These are phyloP conservation scores for Taphrina communis DNA, from an alignment of 1,139 yeast genomes.

Conservation along the genomic window DNA sequence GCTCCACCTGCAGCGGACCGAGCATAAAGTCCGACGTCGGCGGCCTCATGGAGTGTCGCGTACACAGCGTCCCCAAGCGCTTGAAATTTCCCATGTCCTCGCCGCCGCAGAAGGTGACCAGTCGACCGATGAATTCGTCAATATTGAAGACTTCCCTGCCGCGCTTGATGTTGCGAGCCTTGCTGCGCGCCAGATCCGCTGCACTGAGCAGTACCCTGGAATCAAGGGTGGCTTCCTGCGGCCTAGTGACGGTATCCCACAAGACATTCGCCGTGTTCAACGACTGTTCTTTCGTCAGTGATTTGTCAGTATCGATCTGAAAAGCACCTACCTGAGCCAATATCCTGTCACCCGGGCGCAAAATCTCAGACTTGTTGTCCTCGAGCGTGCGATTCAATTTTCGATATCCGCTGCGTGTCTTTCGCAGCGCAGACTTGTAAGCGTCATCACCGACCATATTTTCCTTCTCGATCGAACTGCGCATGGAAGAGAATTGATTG, in stretches of 20 bases:
- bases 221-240: slow-evolving; percentile 44
- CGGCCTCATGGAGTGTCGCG: slow-evolving; percentile 44
- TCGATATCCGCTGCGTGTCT: slow-evolving; percentile 22
- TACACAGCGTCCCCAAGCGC: slow-evolving; percentile 52
- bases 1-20: slow-evolving; percentile 45
- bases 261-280: slow-evolving; percentile 28
- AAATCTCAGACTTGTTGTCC: slow-evolving; percentile 25
- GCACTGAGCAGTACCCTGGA: slow-evolving; percentile 42
- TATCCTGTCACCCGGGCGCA: slow-evolving; percentile 27
- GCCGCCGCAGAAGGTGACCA: slow-evolving; percentile 28
- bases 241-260: slow-evolving; percentile 34
- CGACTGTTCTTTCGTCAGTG: slow-evolving; percentile 11
- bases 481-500: not conserved
- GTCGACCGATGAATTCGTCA: slow-evolving; percentile 40
- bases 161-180: slow-evolving; percentile 41
- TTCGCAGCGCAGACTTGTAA: slow-evolving; percentile 11
- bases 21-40: slow-evolving; percentile 43
- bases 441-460: slow-evolving; percentile 19
- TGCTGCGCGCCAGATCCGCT: slow-evolving; percentile 42
- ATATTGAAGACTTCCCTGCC: slow-evolving; percentile 42
- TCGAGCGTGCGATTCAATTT: slow-evolving; percentile 15
- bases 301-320: not conserved
- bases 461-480: slow-evolving; percentile 16
- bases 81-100: slow-evolving; percentile 5
- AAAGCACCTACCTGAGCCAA: not conserved